These are phyloP conservation scores for Tubosaeta sp. DNA, from an alignment of 768 basidiomycete species.

Conservation along the genomic window DNA sequence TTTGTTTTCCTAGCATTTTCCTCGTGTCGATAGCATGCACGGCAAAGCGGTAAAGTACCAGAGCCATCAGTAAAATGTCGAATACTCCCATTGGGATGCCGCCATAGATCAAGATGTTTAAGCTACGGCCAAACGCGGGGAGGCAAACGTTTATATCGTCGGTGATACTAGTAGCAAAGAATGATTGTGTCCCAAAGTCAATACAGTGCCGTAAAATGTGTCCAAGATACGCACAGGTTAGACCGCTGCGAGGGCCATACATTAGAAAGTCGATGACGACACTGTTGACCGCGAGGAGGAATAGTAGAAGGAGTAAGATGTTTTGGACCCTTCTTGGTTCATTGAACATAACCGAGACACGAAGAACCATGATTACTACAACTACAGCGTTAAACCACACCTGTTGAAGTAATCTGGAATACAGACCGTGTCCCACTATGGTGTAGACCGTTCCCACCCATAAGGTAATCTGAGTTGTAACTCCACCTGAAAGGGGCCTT, in stretches of 20 bases:
- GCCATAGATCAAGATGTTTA: neutral
- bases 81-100: constrained; percentile 1
- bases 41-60: constrained; percentile 8
- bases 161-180: neutral
- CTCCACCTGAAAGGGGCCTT: neutral
- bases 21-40: constrained; percentile 2
- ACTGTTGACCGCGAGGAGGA: neutral
- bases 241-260: neutral
- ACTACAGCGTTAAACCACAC: neutral
- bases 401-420: neutral
- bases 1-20: neutral
- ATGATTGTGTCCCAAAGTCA: neutral
- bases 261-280: neutral
- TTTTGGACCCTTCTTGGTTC: neutral
- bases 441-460: neutral
- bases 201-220: neutral
- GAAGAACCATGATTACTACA: constrained; percentile 14
- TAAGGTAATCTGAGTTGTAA: neutral
- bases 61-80: constrained; percentile 5
- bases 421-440: constrained; percentile 5
- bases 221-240: neutral
- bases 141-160: neutral
- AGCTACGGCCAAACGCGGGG: neutral
- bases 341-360: constrained; percentile 14
- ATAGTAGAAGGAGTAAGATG: constrained; percentile 3